These are phyloP conservation scores for Neonectria magnoliae DNA, from an alignment of 2,329 filamentous ascomycete species.

Conservation along the genomic window DNA sequence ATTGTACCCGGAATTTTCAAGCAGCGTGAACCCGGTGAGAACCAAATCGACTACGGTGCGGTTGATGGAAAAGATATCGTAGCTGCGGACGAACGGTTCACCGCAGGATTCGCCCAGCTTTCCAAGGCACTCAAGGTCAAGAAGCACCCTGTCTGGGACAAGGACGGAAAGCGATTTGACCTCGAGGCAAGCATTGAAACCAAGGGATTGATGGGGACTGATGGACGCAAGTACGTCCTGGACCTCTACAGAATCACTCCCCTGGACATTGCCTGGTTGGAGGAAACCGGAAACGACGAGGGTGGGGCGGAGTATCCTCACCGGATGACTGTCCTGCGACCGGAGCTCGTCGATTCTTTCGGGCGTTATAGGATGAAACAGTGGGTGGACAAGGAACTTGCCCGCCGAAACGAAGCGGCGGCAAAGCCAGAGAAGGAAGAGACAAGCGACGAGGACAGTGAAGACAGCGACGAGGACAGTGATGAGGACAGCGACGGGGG, in stretches of 20 bases:
- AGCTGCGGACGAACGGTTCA: constrained; percentile 88
- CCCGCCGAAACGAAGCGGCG: constrained; percentile 59
- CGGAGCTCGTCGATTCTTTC: constrained; percentile 89
- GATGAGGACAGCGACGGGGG: constrained; percentile 43
- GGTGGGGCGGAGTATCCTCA: constrained; percentile 78
- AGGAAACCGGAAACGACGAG: constrained; percentile 68
- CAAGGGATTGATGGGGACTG: constrained; percentile 95
- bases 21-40: constrained; percentile 95
- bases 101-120: constrained; percentile 84
- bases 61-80: constrained; percentile 97
- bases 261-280: constrained; percentile 89
- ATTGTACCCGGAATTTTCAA: constrained; percentile 99
- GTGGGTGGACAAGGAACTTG: constrained; percentile 84
- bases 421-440: constrained; percentile 48
- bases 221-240: constrained; percentile 96
- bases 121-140: constrained; percentile 92
- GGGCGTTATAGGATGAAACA: constrained; percentile 87
- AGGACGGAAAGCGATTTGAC: constrained; percentile 89
- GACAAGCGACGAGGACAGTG: constrained; percentile 45
- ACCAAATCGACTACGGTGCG: constrained; percentile 98
- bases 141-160: constrained; percentile 97
- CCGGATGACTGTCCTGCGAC: constrained; percentile 92
- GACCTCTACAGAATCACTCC: constrained; percentile 96
- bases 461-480: constrained; percentile 42
- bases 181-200: constrained; percentile 97